Percentiles rank a stretch among this genome's conserved stretches.
Evolutionary conservation across 1,139 yeast genomes (phyloP).

Genomic region (Torulaspora pretoriensis): DNA sequence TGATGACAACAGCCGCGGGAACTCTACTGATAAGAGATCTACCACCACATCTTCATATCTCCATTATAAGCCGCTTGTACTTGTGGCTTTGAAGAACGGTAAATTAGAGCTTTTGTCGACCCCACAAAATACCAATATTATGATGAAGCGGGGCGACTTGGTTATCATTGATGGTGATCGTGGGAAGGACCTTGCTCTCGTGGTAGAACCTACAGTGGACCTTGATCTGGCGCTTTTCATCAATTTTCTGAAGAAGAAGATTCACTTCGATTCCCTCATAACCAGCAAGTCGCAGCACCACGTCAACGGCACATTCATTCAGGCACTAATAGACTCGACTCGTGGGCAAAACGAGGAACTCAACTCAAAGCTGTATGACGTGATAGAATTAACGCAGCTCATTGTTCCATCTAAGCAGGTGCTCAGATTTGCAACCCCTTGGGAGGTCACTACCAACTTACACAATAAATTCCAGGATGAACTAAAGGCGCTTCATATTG

Average conservation of each 20-base stretch:
- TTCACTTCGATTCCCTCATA: slow-evolving; percentile 37
- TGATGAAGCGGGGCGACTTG: slow-evolving; percentile 63
- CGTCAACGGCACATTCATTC: slow-evolving; percentile 30
- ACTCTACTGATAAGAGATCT: slow-evolving; percentile 11
- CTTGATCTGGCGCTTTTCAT: slow-evolving; percentile 76
- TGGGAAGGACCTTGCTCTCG: slow-evolving; percentile 84
- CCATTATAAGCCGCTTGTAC: slow-evolving; percentile 46
- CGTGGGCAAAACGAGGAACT: slow-evolving; percentile 25
- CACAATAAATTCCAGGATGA: slow-evolving; percentile 41
- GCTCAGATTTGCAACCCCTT: slow-evolving; percentile 46
- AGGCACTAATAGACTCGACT: slow-evolving; percentile 28
- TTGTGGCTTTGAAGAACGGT: slow-evolving; percentile 84
- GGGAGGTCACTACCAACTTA: slow-evolving; percentile 38
- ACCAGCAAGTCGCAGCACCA: slow-evolving; percentile 31
- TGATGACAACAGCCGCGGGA: slow-evolving; percentile 5
- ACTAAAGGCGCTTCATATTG: slow-evolving; percentile 44
- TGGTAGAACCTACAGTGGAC: slow-evolving; percentile 61
- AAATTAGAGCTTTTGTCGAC: slow-evolving; percentile 78
- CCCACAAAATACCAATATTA: slow-evolving; percentile 52
- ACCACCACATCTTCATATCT: slow-evolving; percentile 19
- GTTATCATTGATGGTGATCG: slow-evolving; percentile 98
- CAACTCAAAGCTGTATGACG: slow-evolving; percentile 36
- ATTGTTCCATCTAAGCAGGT: slow-evolving; percentile 61
- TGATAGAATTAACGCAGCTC: slow-evolving; percentile 36
- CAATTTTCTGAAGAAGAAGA: slow-evolving; percentile 69